Conservation (phyloP, 2,329 filamentous ascomycete genomes). For the Paecilomyces dactylethromorphus region DNA sequence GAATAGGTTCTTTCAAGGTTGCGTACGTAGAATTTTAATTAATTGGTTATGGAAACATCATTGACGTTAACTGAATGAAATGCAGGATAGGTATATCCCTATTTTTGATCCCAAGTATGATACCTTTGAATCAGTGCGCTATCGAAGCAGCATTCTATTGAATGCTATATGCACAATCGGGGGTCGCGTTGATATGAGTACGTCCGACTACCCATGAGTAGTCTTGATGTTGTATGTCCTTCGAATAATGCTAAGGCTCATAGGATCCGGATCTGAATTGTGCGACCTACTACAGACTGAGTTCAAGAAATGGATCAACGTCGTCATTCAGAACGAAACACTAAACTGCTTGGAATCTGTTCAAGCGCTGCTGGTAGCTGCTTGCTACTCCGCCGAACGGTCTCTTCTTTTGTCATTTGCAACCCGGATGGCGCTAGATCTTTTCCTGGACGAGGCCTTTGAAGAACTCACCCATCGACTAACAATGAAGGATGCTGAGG, state of each 20-base stretch:
- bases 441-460: slow-evolving; percentile 40
- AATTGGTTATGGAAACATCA: not conserved
- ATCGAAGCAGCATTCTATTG: slow-evolving; percentile 45
- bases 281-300: slow-evolving; percentile 41
- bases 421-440: slow-evolving; percentile 44
- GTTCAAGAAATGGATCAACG: slow-evolving; percentile 39
- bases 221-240: not conserved
- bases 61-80: not conserved
- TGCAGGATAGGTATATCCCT: slow-evolving; percentile 43
- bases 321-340: slow-evolving; percentile 36
- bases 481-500: slow-evolving; percentile 18
- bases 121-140: slow-evolving; percentile 39
- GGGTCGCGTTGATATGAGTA: slow-evolving; percentile 36
- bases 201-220: not conserved
- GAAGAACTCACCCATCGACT: slow-evolving; percentile 29
- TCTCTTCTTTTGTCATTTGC: slow-evolving; percentile 46
- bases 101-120: slow-evolving; percentile 43
- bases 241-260: not conserved
- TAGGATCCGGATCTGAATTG: slow-evolving; percentile 21
- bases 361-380: slow-evolving; percentile 47
- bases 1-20: slow-evolving; percentile 31
- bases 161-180: slow-evolving; percentile 48
- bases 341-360: slow-evolving; percentile 42
- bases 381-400: slow-evolving; percentile 48
- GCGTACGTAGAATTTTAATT: slow-evolving; percentile 14